Evolutionary conservation across 1,139 yeast species (phyloP), one percentile per base, ranked within the genome.

Genomic region (Keqinozyma sinolaborantium): DNA sequence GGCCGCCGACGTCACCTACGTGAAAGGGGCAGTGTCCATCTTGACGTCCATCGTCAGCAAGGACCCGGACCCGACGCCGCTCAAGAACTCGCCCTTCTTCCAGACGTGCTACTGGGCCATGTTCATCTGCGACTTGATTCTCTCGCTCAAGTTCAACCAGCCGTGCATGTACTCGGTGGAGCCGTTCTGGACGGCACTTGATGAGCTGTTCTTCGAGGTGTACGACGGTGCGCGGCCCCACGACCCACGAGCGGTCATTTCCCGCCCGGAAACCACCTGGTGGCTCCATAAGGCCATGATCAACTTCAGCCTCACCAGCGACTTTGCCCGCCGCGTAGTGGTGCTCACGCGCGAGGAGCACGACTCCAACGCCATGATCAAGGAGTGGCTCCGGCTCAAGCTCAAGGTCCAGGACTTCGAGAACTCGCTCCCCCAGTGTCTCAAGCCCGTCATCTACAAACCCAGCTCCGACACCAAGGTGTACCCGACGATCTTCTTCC

Each of bases 51-150:
- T 62, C 2, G 43, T 60, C 23, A 39, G 48, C 19, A 52, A 46
- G 30, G 37, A 43, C n/a, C 40, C 40, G n/a, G 40, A 36, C 11
- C 33, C 41, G 8, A 40, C 39, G 16, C 43, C 48, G 7, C 46
- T 62, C 30, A 50, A 47, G 25, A 40, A 39, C 23, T 58, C 64
- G 1, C 61, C 58, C 4, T 60, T 64, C 32, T 52, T 57, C 32
- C 55, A 53, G 28, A 45, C 58, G 28, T 60, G 69, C 33, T 60
- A 60, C 38, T 63, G 70, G 69, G 58, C 60, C 3, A 53, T 60
- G 41, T 53, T 56, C 33, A 44, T 56, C 2, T 56, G 66, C 35
- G 71, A 64, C 39, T 50, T 60, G 37, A 54, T 62, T 5, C 42
- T 59, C 26, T 61, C 70, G 3, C 42, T 62, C 23, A 64, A 62